Evolutionary conservation across 345 rosid species (phyloP).

Genomic region (Eucalyptus pauciflora): DNA sequence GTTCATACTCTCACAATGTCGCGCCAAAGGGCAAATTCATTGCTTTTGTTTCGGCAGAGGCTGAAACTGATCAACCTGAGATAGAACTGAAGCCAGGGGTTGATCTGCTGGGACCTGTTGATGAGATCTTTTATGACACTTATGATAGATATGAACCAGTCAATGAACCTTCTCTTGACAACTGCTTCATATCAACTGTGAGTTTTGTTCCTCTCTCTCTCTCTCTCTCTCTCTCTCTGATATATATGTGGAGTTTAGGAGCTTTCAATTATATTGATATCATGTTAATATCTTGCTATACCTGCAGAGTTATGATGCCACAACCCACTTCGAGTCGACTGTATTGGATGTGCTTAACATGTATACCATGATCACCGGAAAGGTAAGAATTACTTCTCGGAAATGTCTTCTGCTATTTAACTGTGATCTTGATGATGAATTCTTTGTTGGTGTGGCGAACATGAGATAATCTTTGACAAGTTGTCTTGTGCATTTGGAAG

Average conservation of each 20-base stretch:
- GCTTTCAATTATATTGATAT: background rate
- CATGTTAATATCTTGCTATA: background rate
- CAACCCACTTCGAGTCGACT: slow-evolving; percentile 94
- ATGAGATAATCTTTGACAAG: background rate
- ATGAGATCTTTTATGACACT: slow-evolving; percentile 74
- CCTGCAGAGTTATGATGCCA: slow-evolving; percentile 87
- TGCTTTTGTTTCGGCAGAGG: slow-evolving; percentile 88
- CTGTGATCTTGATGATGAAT: background rate
- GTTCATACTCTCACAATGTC: slow-evolving; percentile 87
- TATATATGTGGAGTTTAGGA: background rate
- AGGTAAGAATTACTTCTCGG: slow-evolving; percentile 26
- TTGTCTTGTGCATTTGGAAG: background rate
- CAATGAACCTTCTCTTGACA: slow-evolving; percentile 74
- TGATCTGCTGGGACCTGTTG: slow-evolving; percentile 73
- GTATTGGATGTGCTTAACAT: slow-evolving; percentile 79
- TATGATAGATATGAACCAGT: slow-evolving; percentile 76
- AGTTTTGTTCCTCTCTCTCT: slow-evolving; percentile 7
- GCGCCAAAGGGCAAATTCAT: slow-evolving; percentile 91
- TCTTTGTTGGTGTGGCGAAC: background rate
- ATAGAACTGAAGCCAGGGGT: slow-evolving; percentile 69
- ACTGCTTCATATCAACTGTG: slow-evolving; percentile 85
- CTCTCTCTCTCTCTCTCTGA: background rate
- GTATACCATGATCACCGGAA: slow-evolving; percentile 91
- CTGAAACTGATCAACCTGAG: slow-evolving; percentile 78
- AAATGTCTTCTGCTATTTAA: background rate